A percentile compares a stretch with the other conserved stretches of the same genome.
phyloP scores from a whole-genome alignment of 106 monocot genomes.

The Dendrobium chrysotoxum region DNA sequence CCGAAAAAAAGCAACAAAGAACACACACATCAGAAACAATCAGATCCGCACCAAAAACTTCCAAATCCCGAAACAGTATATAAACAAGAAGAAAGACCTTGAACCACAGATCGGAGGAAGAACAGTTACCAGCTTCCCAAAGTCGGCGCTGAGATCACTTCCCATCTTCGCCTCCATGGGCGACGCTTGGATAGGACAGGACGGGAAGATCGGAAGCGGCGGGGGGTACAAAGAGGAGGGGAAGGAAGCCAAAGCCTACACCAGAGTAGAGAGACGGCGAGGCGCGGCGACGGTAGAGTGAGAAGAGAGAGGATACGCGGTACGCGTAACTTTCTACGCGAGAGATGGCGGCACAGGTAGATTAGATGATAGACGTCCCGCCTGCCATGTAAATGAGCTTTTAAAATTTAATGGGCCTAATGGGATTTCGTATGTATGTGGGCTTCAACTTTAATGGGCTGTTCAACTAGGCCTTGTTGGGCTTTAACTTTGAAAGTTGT shows the following conservation, averaged over 20 bases:
- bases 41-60: background rate
- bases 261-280: background rate
- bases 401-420: no score
- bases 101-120: background rate
- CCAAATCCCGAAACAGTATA: background rate
- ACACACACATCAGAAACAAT: background rate
- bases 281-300: background rate
- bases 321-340: no score
- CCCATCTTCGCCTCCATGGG: background rate
- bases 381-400: no score
- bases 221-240: background rate
- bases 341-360: no score
- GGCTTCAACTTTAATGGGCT: no score
- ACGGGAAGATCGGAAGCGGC: background rate
- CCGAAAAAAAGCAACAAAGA: background rate
- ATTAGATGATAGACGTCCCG: no score
- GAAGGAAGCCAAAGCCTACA: background rate
- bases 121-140: slow-evolving; percentile 1
- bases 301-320: no score
- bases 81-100: background rate
- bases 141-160: background rate
- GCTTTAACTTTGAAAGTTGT: no score
- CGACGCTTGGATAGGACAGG: slow-evolving; percentile 2
- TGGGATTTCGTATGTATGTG: no score
- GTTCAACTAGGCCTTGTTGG: no score